Percentiles rank a stretch among this genome's conserved stretches.
phyloP scores from a whole-genome alignment of 345 rosid species.

The Linum tenue region DNA sequence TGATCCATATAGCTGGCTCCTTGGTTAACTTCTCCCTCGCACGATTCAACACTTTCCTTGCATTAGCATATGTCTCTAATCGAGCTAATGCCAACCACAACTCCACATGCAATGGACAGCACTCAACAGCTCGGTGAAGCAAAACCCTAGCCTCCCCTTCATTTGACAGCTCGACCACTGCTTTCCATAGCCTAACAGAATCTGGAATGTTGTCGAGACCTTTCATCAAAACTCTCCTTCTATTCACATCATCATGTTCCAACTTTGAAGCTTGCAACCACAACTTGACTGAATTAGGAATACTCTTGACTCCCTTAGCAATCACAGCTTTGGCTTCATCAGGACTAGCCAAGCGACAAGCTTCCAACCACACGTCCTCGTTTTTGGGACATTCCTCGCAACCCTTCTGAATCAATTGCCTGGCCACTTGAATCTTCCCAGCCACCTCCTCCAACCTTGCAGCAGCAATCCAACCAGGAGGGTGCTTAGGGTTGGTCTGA shows the following conservation, averaged over 20 bases:
- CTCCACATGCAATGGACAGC: conserved; percentile 84
- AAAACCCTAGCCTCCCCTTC: conserved; percentile 68
- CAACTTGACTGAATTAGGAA: conserved; percentile 84
- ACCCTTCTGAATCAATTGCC: conserved; percentile 71
- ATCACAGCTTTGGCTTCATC: conserved; percentile 87
- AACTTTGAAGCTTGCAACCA: conserved; percentile 83
- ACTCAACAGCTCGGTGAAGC: conserved; percentile 89
- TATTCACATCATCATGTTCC: conserved; percentile 62
- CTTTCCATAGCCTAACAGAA: conserved; percentile 89
- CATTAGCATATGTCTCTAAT: conserved; percentile 66
- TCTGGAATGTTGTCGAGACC: conserved; percentile 82
- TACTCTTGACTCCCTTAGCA: conserved; percentile 73
- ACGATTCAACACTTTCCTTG: conserved; percentile 66
- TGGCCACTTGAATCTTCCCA: conserved; percentile 75
- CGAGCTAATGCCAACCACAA: conserved; percentile 84
- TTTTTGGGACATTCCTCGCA: conserved; percentile 87
- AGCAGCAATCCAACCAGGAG: conserved; percentile 97
- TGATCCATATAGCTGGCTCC: conserved; percentile 95
- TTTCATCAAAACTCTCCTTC: conserved; percentile 73
- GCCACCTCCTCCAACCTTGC: conserved; percentile 97
- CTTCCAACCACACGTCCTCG: conserved; percentile 93
- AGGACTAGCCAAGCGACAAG: conserved; percentile 76
- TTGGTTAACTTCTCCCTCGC: conserved; percentile 66
- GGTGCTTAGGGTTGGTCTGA: conserved; percentile 81
- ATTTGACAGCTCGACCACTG: conserved; percentile 68